Percentiles rank a stretch among this genome's conserved stretches.
These are phyloP conservation scores for Fusarium bulbicola DNA, from an alignment of 2,329 filamentous ascomycete genomes.

Conservation along the genomic window DNA sequence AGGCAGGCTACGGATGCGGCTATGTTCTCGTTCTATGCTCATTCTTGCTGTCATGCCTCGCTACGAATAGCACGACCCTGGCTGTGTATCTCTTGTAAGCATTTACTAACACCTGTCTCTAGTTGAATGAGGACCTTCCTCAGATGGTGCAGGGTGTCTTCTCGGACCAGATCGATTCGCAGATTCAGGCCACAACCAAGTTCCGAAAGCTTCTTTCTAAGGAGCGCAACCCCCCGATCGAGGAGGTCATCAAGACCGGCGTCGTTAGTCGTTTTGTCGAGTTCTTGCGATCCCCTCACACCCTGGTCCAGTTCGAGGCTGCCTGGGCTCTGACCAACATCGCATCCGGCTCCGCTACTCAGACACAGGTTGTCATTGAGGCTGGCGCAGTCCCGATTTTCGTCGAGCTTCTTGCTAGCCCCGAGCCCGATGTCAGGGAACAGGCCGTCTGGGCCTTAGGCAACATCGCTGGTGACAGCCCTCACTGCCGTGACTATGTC, in stretches of 20 bases:
- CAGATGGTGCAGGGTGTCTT: slow-evolving; percentile 98
- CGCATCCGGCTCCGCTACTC: slow-evolving; percentile 93
- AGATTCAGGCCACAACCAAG: slow-evolving; percentile 97
- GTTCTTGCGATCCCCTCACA: slow-evolving; percentile 97
- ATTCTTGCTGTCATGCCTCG: slow-evolving; percentile 2
- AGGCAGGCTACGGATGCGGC: neutral
- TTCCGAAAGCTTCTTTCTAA: slow-evolving; percentile 98
- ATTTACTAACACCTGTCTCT: slow-evolving; percentile 34
- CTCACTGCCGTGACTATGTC: slow-evolving; percentile 96
- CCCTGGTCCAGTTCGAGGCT: slow-evolving; percentile 97
- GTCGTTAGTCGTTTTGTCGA: slow-evolving; percentile 98
- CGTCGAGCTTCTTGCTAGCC: slow-evolving; percentile 93
- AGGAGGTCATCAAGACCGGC: slow-evolving; percentile 98
- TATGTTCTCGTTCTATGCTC: slow-evolving; percentile 16
- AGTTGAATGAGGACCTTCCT: slow-evolving; percentile 98
- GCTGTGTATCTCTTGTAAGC: neutral
- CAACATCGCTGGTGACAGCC: slow-evolving; percentile 99
- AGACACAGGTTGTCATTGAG: slow-evolving; percentile 99
- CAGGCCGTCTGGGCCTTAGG: slow-evolving; percentile 98
- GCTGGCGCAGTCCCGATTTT: slow-evolving; percentile 98
- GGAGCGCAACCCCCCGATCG: slow-evolving; percentile 98
- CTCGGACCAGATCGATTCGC: slow-evolving; percentile 96
- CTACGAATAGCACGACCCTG: slow-evolving; percentile 2
- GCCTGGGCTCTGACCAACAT: slow-evolving; percentile 99
- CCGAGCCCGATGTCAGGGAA: slow-evolving; percentile 96